Conservation (phyloP, 2,329 filamentous ascomycete genomes). For the Botrytis galanthina region DNA sequence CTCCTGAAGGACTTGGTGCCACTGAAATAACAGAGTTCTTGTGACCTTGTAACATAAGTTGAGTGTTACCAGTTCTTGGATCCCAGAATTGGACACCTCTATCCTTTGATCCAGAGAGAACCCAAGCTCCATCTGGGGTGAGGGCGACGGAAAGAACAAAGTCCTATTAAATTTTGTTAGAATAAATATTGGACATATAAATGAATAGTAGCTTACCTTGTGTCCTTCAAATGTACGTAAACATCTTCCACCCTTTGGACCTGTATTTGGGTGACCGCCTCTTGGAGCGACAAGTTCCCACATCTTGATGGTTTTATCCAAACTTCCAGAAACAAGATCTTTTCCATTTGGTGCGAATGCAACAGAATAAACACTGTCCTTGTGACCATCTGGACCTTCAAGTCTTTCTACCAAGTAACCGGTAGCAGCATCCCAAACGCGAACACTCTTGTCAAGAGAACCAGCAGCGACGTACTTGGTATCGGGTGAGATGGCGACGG, state of each 20-base stretch:
- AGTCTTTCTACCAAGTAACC: conserved; percentile 87
- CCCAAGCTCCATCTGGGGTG: conserved; percentile 92
- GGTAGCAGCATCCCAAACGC: conserved; percentile 89
- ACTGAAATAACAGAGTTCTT: conserved; percentile 99
- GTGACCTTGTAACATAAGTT: conserved; percentile 98
- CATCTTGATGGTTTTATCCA: conserved; percentile 99
- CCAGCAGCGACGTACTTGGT: conserved; percentile 92
- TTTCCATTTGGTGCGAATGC: conserved; percentile 93
- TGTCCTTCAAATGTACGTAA: conserved; percentile 97
- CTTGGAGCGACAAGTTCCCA: conserved; percentile 84
- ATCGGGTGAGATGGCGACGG: conserved; percentile 94
- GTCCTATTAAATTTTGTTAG: conserved; percentile 57
- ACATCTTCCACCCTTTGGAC: conserved; percentile 83
- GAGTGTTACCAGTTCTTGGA: conserved; percentile 84
- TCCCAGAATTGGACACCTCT: conserved; percentile 99
- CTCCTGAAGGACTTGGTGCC: conserved; percentile 79
- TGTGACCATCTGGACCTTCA: conserved; percentile 90
- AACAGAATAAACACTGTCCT: conserved; percentile 94
- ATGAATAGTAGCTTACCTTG: conserved; percentile 57
- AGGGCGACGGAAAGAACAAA: conserved; percentile 95
- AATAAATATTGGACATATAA: not conserved
- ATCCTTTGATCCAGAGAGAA: conserved; percentile 96
- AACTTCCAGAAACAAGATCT: conserved; percentile 87
- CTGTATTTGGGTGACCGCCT: conserved; percentile 61
- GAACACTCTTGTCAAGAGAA: conserved; percentile 94